Evolutionary conservation across 148 eudicot species (phyloP), one percentile per base, ranked within the genome.

Genomic region (Rhododendron molle): DNA sequence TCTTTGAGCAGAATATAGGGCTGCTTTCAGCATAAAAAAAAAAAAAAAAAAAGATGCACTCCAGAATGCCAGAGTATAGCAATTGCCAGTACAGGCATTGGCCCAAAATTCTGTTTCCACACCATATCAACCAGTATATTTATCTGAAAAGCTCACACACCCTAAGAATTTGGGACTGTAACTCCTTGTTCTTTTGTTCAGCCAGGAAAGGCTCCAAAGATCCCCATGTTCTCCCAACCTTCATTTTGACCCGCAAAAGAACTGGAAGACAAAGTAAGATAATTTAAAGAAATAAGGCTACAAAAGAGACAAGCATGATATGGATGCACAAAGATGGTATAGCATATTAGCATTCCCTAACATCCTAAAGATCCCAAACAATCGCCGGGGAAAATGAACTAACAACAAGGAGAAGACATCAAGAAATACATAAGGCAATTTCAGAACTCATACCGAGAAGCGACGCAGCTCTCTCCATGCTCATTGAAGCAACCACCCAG

Each of bases 151-250:
- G 86, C 28, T 74, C 76, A 62, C n/a, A 6, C 9, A 11, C 56
- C 69, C 81, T 52, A 84, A 36, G 86, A 54, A 84, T 76, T 54
- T 12, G 77, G 49, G 23, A 50, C 43, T n/a, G 23, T 38, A 52
- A 84, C 15, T 84, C 67, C 83, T 52, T 43, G 36, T 71, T 49
- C 44, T 52, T 49, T 80, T 83, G 28, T 36, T 86, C 90, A 78
- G 82, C 88, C 38, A 86, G 56, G 81, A 93, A 90, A 77, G 94
- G 98, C 89, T 94, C 95, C 93, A 95, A 85, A 82, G 98, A 91
- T 69, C 99, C 99, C 99, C 99, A 97, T 49, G 96, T 94, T 88
- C 73, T 90, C 86, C 99, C 99, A 84, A 91, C 87, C 94, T 92
- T 94, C 88, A 97, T 87, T 85, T 97, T 97, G 74, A 94, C 96